Base-by-base conservation (phyloP, 148 eudicot species). In the Vaccinium corymbosum region DNA sequence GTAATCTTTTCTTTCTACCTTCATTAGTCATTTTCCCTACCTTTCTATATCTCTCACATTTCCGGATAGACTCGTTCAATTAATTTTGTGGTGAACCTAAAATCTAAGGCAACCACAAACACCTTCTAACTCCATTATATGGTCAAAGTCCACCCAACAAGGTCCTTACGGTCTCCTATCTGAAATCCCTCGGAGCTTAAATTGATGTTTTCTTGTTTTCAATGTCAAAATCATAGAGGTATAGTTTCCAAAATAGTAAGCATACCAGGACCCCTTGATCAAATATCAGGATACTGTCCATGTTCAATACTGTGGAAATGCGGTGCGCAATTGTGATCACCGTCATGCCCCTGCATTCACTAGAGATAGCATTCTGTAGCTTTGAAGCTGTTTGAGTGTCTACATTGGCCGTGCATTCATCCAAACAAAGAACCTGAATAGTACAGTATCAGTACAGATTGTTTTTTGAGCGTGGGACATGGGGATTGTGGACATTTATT, bases 301-400 rank as follows among this genome's bases (percentile, higher is more conserved):
- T 97, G 90, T 85, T 83, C 82, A 93, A 29, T 74, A 97, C 95
- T 38, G 99, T 92, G 57, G 99, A 93, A 87, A 94, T 94, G 66
- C 98, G 98, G 85, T 97, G 99, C 53, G 99, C 97, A 76, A 97
- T 97, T 62, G 98, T 97, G 87, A 97, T 86, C 81, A 97, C 93
- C 32, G 98, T 97, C 83, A 90, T 86, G 86, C 92, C 94, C 83
- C 85, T 89, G 89, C 99, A 97, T 90, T 93, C 95, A 80, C 87
- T 92, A n/a, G 94, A 83, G 84, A 97, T 91, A 27, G 93, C 94
- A 68, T 87, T 85, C 86, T 97, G 97, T 53, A 97, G 88, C 53
- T 91, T 91, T 50, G 94, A 88, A 83, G 96, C 94, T 80, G 98
- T 97, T 82, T 87, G 95, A 80, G 93, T 89, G 85, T 97, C 99